Conservation (phyloP, 305 asterid species). For the Plantago lanceolata region DNA sequence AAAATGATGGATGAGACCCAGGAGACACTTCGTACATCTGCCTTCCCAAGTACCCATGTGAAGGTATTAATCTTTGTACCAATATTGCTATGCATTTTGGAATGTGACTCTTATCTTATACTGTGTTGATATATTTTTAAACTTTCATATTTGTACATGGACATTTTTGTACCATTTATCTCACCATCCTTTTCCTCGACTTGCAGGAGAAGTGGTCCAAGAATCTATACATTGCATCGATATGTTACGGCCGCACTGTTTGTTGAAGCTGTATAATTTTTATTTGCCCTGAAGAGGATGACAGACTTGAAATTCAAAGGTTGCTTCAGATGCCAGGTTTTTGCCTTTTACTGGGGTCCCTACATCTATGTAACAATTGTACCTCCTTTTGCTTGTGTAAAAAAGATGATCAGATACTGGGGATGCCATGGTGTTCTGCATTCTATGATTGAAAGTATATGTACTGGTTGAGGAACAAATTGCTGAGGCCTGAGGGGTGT, state of each 20-base stretch:
- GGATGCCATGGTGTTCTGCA: background rate
- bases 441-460: background rate
- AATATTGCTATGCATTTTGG: background rate
- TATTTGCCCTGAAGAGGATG: constrained; percentile 8
- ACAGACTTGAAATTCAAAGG: constrained; percentile 10
- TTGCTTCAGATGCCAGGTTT: background rate
- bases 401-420: background rate
- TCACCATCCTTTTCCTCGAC: background rate
- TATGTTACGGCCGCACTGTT: constrained; percentile 62
- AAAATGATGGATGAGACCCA: constrained; percentile 73
- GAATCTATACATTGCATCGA: constrained; percentile 56
- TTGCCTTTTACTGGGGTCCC: background rate
- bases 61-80: constrained; percentile 36
- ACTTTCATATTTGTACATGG: too few species aligned
- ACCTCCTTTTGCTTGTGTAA: background rate
- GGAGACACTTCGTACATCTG: constrained; percentile 77
- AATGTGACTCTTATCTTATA: background rate
- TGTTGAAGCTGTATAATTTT: constrained; percentile 30
- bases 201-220: constrained; percentile 66
- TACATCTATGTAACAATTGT: background rate
- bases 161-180: background rate
- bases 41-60: constrained; percentile 79
- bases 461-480: background rate
- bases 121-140: background rate
- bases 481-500: background rate